phyloP scores from a whole-genome alignment of 31 red algal species.

The Asparagopsis taxiformis region DNA sequence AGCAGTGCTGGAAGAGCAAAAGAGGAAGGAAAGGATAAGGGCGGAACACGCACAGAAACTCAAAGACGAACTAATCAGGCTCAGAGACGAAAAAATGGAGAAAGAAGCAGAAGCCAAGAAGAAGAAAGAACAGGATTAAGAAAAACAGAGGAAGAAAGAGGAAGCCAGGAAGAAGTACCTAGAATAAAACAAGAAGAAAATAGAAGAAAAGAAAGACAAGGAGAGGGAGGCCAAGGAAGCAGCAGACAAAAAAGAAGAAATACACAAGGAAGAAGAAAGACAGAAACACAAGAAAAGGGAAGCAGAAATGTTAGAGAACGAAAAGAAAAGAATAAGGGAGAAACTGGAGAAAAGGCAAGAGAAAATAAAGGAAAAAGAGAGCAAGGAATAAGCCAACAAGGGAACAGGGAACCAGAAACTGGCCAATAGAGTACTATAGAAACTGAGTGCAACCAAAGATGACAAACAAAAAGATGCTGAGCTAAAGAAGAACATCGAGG shows the following conservation, averaged over 20 bases:
- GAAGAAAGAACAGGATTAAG: neutral
- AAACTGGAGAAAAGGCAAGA: neutral
- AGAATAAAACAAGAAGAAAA: neutral
- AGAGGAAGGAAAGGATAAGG: neutral
- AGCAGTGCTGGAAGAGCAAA: too few relatives aligned
- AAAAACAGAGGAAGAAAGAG: neutral
- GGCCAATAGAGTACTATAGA: too few relatives aligned
- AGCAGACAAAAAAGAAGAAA: neutral
- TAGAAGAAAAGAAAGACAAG: neutral
- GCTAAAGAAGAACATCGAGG: too few relatives aligned
- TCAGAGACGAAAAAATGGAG: neutral
- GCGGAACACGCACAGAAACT: too few relatives aligned
- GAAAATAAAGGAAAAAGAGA: constrained; percentile 4
- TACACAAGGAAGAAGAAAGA: neutral
- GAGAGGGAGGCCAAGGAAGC: neutral
- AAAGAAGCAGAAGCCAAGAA: constrained; percentile 1
- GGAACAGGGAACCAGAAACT: too few relatives aligned
- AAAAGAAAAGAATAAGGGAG: neutral
- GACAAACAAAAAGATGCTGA: too few relatives aligned
- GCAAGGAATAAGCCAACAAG: too few relatives aligned
- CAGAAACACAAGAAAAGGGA: neutral
- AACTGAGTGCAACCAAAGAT: too few relatives aligned
- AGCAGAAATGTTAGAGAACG: neutral
- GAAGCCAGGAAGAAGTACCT: neutral
- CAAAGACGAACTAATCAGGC: neutral